phyloP scores from a whole-genome alignment of 345 rosid species.

The Rubroshorea leprosula region DNA sequence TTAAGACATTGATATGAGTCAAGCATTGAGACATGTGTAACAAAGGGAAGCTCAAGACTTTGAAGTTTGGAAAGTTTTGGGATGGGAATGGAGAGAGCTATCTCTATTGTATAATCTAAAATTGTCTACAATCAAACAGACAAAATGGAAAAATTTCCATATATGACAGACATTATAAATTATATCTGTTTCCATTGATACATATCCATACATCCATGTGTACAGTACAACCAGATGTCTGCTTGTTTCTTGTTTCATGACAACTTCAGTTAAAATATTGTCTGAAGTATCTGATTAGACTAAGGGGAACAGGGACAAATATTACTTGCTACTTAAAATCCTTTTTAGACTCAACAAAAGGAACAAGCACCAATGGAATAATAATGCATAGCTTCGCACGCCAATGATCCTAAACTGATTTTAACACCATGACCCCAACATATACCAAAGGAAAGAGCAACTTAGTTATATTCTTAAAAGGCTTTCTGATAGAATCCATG shows the following conservation, averaged over 20 bases:
- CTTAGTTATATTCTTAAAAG: slow-evolving; percentile 12
- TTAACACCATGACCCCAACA: not conserved
- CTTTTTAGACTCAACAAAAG: slow-evolving; percentile 3
- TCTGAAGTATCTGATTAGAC: slow-evolving; percentile 10
- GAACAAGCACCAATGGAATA: slow-evolving; percentile 14
- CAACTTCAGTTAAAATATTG: slow-evolving; percentile 12
- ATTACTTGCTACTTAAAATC: not conserved
- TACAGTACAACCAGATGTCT: too few species aligned
- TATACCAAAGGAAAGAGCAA: not conserved
- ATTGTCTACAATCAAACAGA: too few species aligned
- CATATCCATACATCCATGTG: too few species aligned
- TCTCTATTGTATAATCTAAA: too few species aligned
- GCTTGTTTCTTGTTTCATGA: slow-evolving; percentile 8
- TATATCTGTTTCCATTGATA: too few species aligned
- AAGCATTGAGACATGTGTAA: not conserved
- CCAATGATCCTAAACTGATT: slow-evolving; percentile 17
- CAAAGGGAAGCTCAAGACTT: not conserved
- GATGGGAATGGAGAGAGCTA: not conserved
- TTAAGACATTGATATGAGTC: too few species aligned
- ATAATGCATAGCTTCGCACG: not conserved
- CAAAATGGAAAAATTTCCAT: too few species aligned
- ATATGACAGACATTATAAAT: not conserved
- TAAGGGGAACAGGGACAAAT: not conserved
- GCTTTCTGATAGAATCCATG: slow-evolving; percentile 45
- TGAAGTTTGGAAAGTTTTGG: too few species aligned